A percentile compares a stretch with the other conserved stretches of the same genome.
Evolutionary conservation across 2,329 filamentous ascomycete species (phyloP).

Genomic region (Emmonsiellopsis sp.): DNA sequence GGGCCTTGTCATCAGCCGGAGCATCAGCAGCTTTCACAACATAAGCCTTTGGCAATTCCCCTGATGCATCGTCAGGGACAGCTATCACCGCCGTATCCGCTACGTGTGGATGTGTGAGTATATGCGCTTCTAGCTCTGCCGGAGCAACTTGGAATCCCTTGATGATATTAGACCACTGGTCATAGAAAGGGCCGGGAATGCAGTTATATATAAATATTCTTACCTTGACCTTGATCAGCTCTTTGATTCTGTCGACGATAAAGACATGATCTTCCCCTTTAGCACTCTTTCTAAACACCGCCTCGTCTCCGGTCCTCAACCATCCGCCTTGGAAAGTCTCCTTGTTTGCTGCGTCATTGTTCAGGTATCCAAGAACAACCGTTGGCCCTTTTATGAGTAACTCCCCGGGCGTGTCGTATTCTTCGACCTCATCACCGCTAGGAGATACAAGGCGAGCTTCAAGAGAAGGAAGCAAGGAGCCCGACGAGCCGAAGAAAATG

Average conservation of each 20-base stretch:
- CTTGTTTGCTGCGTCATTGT: constrained; percentile 65
- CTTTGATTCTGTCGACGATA: constrained; percentile 32
- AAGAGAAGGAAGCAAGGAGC: constrained; percentile 52
- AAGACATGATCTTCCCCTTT: constrained; percentile 24
- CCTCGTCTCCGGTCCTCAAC: constrained; percentile 19
- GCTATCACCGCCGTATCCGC: constrained; percentile 40
- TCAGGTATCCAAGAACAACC: constrained; percentile 66
- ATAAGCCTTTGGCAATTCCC: constrained; percentile 60
- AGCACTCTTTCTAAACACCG: constrained; percentile 9
- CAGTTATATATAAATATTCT: not conserved
- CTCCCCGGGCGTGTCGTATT: constrained; percentile 61
- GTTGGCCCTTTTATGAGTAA: constrained; percentile 63
- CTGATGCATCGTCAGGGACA: constrained; percentile 41
- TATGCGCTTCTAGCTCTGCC: constrained; percentile 38
- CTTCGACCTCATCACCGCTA: constrained; percentile 57
- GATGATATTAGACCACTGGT: not conserved
- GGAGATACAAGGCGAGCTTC: constrained; percentile 53
- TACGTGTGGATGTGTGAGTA: constrained; percentile 32
- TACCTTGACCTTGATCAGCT: constrained; percentile 19
- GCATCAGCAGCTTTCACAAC: constrained; percentile 37
- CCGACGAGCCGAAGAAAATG: constrained; percentile 57
- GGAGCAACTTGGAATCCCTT: constrained; percentile 41
- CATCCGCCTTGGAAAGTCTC: constrained; percentile 52
- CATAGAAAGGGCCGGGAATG: not conserved
- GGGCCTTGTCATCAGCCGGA: constrained; percentile 16